A percentile compares a stretch with the other conserved stretches of the same genome.
Conservation (phyloP, 495 filamentous ascomycete species). For the Penicillium dipodomyicola region DNA sequence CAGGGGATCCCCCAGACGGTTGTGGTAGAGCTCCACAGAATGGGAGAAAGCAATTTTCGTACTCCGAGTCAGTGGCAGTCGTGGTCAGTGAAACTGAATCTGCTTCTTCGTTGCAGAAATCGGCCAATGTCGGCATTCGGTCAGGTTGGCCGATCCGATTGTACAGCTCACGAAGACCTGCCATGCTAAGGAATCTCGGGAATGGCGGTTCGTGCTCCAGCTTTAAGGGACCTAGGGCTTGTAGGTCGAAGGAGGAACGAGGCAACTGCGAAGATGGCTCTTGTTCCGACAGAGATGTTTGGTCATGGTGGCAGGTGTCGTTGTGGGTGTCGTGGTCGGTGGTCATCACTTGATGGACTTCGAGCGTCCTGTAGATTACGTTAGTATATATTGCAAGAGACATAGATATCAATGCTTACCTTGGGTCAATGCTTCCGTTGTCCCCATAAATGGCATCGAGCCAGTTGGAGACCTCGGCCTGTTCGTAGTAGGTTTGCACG, state of each 20-base stretch:
- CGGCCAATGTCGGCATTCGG: not conserved
- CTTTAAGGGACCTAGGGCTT: not conserved
- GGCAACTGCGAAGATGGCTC: not conserved
- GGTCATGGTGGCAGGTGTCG: not conserved
- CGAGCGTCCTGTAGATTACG: not conserved
- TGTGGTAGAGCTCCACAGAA: not conserved
- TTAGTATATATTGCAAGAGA: not conserved
- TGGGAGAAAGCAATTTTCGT: not conserved
- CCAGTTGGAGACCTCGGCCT: not conserved
- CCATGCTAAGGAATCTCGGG: not conserved
- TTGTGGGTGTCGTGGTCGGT: not conserved
- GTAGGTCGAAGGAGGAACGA: not conserved
- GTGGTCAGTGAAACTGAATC: not conserved
- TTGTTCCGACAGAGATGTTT: not conserved
- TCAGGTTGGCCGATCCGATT: not conserved
- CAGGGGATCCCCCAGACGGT: not conserved
- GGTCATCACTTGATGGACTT: not conserved
- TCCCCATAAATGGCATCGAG: conserved; percentile 1
- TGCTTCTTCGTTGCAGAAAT: not conserved
- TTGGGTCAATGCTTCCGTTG: conserved; percentile 4
- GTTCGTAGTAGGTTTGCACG: not conserved
- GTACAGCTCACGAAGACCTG: not conserved
- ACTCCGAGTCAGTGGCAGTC: not conserved
- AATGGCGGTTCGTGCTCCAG: conserved; percentile 3
- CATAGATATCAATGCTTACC: not conserved